Conservation (phyloP, 306 rosid species). For the Gynostemma pentaphyllum region DNA sequence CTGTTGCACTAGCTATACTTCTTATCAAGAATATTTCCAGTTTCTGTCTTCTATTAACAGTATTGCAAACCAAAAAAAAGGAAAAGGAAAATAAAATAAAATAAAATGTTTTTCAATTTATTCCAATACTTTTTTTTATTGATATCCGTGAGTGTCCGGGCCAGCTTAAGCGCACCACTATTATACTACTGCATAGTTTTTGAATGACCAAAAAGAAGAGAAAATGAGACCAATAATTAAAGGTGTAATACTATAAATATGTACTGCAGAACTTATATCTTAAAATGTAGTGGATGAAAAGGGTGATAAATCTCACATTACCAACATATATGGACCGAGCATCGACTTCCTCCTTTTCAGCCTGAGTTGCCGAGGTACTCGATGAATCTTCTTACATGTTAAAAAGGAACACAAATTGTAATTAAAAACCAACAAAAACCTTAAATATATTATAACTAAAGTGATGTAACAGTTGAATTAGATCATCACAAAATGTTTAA, state of each 20-base stretch:
- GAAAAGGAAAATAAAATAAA: background rate
- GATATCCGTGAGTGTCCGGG: background rate
- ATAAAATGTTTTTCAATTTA: background rate
- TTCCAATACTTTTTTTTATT: background rate
- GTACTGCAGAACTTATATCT: background rate
- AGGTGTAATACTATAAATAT: background rate
- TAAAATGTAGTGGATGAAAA: background rate
- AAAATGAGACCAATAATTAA: background rate
- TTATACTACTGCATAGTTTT: background rate
- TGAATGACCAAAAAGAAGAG: background rate
- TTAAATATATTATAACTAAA: background rate
- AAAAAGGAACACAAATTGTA: constrained; percentile 11
- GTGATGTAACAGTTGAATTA: background rate
- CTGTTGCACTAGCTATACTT: background rate
- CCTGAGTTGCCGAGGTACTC: constrained; percentile 65
- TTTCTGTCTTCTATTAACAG: background rate
- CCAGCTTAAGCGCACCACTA: too few relatives aligned
- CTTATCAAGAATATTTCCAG: background rate
- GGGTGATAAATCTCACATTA: constrained; percentile 58
- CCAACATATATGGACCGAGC: constrained; percentile 94
- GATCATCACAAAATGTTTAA: background rate
- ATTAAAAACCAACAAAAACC: background rate
- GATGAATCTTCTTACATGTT: constrained; percentile 54
- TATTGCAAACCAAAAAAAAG: background rate
- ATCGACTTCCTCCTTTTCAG: constrained; percentile 99